Evolutionary conservation across 225 moss, liverwort and hornwort genomes (phyloP), one percentile per base, ranked within the genome.

Genomic region (Thuidium tamariscinum): DNA sequence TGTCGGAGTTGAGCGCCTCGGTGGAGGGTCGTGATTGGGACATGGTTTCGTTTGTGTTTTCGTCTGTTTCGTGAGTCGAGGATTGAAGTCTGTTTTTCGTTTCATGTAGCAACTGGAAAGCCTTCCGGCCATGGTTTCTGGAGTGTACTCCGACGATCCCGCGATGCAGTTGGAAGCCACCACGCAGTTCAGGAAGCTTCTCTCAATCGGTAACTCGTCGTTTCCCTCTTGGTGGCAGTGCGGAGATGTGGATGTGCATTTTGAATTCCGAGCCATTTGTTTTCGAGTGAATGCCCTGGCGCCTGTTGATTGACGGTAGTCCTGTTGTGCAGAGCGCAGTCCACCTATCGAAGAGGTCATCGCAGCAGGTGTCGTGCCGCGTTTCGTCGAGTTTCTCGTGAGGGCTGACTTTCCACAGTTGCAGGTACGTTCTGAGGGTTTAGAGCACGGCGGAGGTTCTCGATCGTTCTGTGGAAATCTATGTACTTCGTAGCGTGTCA

Each of bases 341-440:
- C 97, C 98, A 26, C 98, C 97, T 5, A 98, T 98, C 32, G 98
- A 98, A 91, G 98, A 97, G 85, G 98, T 98, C 21, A 98, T 98
- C 46, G 91, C 97, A 11, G 97, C 98, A 5, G 98, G 98, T 51
- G 97, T 98, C 2, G 98, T 98, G n/a, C 98, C 98, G 63, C 95
- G 98, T 6, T 97, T 98, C 74, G 97, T 98, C 3, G 98, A 98
- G 86, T 97, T 97, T 55, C 95, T 98, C 49, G 92, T 97, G 30
- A 89, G 97, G 81, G 86, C 77, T 9, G 97, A 98, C 77, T 98
- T 95, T 74, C 96, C 96, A 16, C 96, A 95, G 85, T 77, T 98
- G 81, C 98, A 98, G 96, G 98, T 96, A 82, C 34, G 2, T 3
- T 16, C 12, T 44, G n/a, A 72, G 37, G 44, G 32, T 44, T 46